Evolutionary conservation across 2,329 filamentous ascomycete species (phyloP).

Genomic region (Tolypocladium guangdongense): DNA sequence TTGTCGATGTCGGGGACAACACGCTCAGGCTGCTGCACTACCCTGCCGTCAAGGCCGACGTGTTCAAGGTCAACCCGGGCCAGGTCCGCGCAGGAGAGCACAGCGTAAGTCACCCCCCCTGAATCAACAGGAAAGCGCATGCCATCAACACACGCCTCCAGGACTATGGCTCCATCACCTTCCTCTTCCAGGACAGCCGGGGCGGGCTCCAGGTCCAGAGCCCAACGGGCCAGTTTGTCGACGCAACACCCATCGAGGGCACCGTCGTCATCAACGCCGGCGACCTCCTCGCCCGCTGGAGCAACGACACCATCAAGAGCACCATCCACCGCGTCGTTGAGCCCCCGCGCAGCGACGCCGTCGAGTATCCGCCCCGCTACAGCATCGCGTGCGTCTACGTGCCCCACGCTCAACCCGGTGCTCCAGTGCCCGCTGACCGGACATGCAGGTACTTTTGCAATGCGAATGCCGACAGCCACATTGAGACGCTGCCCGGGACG

Average conservation of each 20-base stretch:
- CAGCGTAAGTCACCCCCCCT: slow-evolving; percentile 28
- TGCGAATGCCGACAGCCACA: slow-evolving; percentile 63
- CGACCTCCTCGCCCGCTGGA: slow-evolving; percentile 78
- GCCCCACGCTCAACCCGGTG: no score
- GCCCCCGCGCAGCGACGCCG: slow-evolving; percentile 50
- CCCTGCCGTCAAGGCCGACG: slow-evolving; percentile 51
- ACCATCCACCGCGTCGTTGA: slow-evolving; percentile 87
- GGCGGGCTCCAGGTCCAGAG: slow-evolving; percentile 51
- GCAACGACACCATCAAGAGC: slow-evolving; percentile 82
- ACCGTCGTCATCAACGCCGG: slow-evolving; percentile 86
- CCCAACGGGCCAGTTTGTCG: slow-evolving; percentile 66
- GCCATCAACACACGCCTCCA: slow-evolving; percentile 2
- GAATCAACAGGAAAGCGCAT: no score
- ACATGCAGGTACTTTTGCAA: slow-evolving; percentile 68
- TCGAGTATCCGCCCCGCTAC: slow-evolving; percentile 64
- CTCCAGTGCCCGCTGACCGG: background rate
- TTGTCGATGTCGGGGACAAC: slow-evolving; percentile 59
- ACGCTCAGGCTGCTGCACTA: slow-evolving; percentile 69
- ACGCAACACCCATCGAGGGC: slow-evolving; percentile 70
- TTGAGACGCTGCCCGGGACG: slow-evolving; percentile 74
- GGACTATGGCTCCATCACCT: slow-evolving; percentile 50
- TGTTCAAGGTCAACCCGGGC: slow-evolving; percentile 55
- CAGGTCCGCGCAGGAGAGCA: slow-evolving; percentile 72
- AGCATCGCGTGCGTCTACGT: slow-evolving; percentile 60
- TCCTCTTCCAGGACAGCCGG: slow-evolving; percentile 49